Evolutionary conservation across 1,139 yeast species (phyloP).

Genomic region (Nakaseomyces kungkrabaensis): DNA sequence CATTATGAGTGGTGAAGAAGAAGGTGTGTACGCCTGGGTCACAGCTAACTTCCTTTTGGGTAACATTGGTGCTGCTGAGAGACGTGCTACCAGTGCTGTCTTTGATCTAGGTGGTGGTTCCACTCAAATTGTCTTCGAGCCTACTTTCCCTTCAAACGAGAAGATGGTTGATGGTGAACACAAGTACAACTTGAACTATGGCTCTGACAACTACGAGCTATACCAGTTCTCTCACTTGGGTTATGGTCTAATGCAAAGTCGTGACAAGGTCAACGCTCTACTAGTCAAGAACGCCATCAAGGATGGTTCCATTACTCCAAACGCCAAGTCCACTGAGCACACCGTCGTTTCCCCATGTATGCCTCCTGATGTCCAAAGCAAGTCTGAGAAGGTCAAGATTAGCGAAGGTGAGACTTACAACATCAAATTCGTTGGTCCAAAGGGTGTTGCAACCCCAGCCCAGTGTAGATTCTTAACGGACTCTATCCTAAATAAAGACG

Average conservation of each 20-base stretch:
- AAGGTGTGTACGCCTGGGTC: slow-evolving; percentile 99
- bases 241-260: slow-evolving; percentile 89
- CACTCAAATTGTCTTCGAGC: slow-evolving; percentile 96
- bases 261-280: slow-evolving; percentile 64
- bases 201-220: slow-evolving; percentile 67
- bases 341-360: slow-evolving; percentile 71
- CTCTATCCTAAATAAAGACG: slow-evolving; percentile 69
- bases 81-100: slow-evolving; percentile 83
- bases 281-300: slow-evolving; percentile 44
- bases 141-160: slow-evolving; percentile 50
- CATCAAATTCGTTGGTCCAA: slow-evolving; percentile 70
- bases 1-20: slow-evolving; percentile 92
- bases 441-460: slow-evolving; percentile 40
- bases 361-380: slow-evolving; percentile 58
- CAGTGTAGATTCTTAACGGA: slow-evolving; percentile 87
- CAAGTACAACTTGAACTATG: slow-evolving; percentile 70
- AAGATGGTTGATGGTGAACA: slow-evolving; percentile 80
- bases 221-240: slow-evolving; percentile 95
- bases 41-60: slow-evolving; percentile 89
- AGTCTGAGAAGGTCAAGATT: slow-evolving; percentile 48
- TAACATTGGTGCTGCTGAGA: slow-evolving; percentile 69
- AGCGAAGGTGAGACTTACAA: slow-evolving; percentile 42
- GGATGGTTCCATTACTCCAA: slow-evolving; percentile 31
- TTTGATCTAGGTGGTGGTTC: slow-evolving; percentile 98
- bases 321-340: slow-evolving; percentile 35